Conservation (phyloP, 2,329 filamentous ascomycete genomes). For the Periconia sp. region DNA sequence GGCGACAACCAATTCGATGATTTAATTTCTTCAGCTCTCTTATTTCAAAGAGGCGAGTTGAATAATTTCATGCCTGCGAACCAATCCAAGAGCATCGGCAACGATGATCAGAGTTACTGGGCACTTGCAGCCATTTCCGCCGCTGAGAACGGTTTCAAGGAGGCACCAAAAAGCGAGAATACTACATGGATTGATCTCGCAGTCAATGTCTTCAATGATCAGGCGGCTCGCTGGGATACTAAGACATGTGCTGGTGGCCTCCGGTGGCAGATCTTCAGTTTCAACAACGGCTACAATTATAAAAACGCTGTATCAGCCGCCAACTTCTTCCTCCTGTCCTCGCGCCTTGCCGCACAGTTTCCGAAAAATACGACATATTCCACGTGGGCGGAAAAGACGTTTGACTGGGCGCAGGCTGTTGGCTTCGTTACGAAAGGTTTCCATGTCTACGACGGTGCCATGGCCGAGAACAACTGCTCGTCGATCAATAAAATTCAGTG, state of each 20-base stretch:
- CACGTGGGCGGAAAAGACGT: constrained; percentile 69
- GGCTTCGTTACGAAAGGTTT: constrained; percentile 57
- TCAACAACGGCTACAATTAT: constrained; percentile 79
- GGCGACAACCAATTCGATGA: constrained; percentile 49
- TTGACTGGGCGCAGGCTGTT: constrained; percentile 58
- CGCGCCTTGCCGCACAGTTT: constrained; percentile 71
- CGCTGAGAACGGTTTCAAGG: constrained; percentile 69
- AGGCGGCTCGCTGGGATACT: constrained; percentile 71
- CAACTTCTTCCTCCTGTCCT: constrained; percentile 78
- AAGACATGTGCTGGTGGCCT: constrained; percentile 69
- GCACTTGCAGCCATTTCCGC: constrained; percentile 70
- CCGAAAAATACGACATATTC: constrained; percentile 62
- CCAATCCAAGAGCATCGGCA: constrained; percentile 57
- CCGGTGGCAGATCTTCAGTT: constrained; percentile 75
- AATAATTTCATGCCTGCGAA: constrained; percentile 49
- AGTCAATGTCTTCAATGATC: constrained; percentile 74
- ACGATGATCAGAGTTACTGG: constrained; percentile 77
- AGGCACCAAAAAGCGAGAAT: constrained; percentile 47
- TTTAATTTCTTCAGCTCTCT: constrained; percentile 47
- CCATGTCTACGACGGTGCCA: constrained; percentile 58
- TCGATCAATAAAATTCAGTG: constrained; percentile 56
- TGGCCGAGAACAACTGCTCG: constrained; percentile 52
- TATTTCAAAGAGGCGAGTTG: constrained; percentile 41
- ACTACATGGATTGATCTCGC: constrained; percentile 67
- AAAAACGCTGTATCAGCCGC: too few relatives aligned